A percentile compares a stretch with the other conserved stretches of the same genome.
Conservation (phyloP, 1,284 basidiomycete species). For the Porogramme epimiltina region DNA sequence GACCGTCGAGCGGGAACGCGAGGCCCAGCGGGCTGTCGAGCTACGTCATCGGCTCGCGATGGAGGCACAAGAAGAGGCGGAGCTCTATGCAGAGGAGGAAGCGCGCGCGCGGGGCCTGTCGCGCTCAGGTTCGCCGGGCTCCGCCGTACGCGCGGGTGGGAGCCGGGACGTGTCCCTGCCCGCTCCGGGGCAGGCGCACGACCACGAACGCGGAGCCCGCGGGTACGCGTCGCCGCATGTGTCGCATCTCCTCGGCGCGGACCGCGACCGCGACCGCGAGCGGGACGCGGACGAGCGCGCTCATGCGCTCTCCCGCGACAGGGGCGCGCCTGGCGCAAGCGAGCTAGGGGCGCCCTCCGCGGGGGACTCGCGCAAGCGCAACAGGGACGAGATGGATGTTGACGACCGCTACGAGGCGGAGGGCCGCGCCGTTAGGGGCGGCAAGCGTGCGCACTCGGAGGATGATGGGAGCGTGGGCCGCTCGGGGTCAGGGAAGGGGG, state of each 20-base stretch:
- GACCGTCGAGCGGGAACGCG: constrained; percentile 49
- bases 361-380: constrained; percentile 51
- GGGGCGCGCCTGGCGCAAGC: too few relatives aligned
- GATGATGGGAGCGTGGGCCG: constrained; percentile 25
- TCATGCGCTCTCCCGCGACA: constrained; percentile 9
- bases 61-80: constrained; percentile 25
- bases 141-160: constrained; percentile 19
- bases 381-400: constrained; percentile 62
- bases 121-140: constrained; percentile 24
- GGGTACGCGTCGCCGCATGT: constrained; percentile 15
- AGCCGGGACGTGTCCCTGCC: constrained; percentile 28
- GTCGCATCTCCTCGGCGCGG: constrained; percentile 24
- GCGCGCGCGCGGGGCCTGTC: constrained; percentile 18
- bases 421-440: constrained; percentile 41
- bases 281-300: not conserved
- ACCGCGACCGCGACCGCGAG: constrained; percentile 18
- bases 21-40: constrained; percentile 32
- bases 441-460: constrained; percentile 56
- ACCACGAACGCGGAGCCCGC: constrained; percentile 21
- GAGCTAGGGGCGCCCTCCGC: constrained; percentile 9
- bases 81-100: constrained; percentile 18
- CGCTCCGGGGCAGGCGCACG: constrained; percentile 24
- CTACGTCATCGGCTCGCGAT: constrained; percentile 23
- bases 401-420: constrained; percentile 38
- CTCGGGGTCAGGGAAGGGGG: constrained; percentile 15